These are phyloP conservation scores for Coemansia sp. DNA, from an alignment of 192 early-diverging fungal genomes.

Conservation along the genomic window DNA sequence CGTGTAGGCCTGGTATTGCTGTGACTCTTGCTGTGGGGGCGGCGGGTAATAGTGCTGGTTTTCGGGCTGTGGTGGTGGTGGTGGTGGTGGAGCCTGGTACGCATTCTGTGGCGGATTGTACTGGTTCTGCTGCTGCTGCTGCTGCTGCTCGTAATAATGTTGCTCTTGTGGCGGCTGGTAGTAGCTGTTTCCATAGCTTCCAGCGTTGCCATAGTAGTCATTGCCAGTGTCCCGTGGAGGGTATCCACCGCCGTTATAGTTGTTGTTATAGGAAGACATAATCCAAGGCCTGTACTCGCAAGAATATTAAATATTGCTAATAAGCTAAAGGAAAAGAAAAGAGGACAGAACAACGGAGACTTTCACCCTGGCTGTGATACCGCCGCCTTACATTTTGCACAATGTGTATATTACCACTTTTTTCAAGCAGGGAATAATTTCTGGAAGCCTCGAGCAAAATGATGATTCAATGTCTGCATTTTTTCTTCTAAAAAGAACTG, in stretches of 20 bases:
- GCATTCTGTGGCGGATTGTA: slow-evolving; percentile 8
- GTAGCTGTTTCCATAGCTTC: slow-evolving; percentile 13
- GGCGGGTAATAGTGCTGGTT: slow-evolving; percentile 23
- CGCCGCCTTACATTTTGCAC: no score
- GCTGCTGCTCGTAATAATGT: slow-evolving; percentile 4
- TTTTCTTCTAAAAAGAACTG: no score
- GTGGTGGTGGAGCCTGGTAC: slow-evolving; percentile 7
- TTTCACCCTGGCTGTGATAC: background rate
- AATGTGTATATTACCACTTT: no score
- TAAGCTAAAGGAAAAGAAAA: background rate
- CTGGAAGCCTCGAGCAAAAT: no score
- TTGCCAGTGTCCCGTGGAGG: background rate
- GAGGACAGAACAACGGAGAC: background rate
- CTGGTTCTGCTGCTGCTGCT: slow-evolving; percentile 28
- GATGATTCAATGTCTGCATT: no score
- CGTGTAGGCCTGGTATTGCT: slow-evolving; percentile 10
- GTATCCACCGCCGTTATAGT: slow-evolving; percentile 7
- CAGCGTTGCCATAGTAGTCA: slow-evolving; percentile 13
- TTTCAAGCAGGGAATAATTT: no score
- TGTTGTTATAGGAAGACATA: slow-evolving; percentile 36
- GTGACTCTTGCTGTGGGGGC: slow-evolving; percentile 14
- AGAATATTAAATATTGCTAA: slow-evolving; percentile 1
- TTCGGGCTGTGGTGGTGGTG: slow-evolving; percentile 1
- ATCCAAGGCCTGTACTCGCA: background rate
- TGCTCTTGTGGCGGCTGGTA: slow-evolving; percentile 26